Percentiles rank a stretch among this genome's conserved stretches.
Conservation (phyloP, 2,329 filamentous ascomycete species). For the Alternaria sp. region DNA sequence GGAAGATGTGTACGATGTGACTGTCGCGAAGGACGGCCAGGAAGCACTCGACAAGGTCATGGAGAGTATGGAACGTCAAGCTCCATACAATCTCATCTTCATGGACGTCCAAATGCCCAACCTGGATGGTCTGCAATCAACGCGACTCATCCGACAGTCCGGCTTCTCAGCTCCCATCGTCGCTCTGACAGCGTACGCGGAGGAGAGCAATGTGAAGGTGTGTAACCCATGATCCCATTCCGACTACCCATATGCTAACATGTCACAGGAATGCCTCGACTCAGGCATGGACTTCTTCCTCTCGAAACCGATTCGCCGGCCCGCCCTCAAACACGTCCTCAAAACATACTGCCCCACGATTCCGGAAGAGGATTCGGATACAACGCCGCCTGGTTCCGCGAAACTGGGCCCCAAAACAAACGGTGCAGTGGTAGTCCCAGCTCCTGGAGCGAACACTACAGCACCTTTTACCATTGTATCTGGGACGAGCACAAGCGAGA, state of each 20-base stretch:
- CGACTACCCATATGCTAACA: constrained; percentile 16
- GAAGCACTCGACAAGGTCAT: constrained; percentile 89
- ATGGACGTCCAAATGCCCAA: constrained; percentile 98
- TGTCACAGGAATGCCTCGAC: constrained; percentile 67
- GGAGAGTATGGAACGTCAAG: constrained; percentile 76
- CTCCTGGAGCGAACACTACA: neutral
- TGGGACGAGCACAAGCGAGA: constrained; percentile 9
- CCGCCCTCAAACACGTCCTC: constrained; percentile 84
- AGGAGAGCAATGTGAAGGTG: constrained; percentile 87
- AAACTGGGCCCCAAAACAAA: constrained; percentile 13
- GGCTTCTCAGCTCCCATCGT: constrained; percentile 91
- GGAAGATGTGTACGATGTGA: constrained; percentile 85
- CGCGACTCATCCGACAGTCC: constrained; percentile 82
- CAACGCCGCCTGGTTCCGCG: constrained; percentile 24
- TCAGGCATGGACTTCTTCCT: constrained; percentile 94
- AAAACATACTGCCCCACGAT: constrained; percentile 84
- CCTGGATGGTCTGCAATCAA: constrained; percentile 87
- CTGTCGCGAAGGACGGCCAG: constrained; percentile 77
- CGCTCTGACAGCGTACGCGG: constrained; percentile 87
- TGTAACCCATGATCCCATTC: constrained; percentile 51
- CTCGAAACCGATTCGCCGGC: constrained; percentile 77
- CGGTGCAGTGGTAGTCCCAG: constrained; percentile 14
- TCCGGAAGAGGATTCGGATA: constrained; percentile 67
- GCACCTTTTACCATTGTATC: constrained; percentile 19
- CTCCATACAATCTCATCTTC: constrained; percentile 86